Conservation (phyloP, 148 eudicot genomes). For the Chenopodium suecicum region DNA sequence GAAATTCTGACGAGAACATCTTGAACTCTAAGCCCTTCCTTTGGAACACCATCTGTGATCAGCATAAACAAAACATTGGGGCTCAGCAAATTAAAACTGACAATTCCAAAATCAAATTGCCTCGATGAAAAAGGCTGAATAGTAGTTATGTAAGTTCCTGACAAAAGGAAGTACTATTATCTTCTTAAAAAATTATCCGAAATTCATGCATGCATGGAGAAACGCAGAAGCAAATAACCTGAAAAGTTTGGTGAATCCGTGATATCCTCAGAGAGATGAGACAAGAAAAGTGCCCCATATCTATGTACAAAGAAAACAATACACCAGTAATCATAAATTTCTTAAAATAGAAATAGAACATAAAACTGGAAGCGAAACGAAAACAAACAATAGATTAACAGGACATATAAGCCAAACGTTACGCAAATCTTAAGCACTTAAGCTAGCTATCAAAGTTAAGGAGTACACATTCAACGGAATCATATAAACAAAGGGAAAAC, state of each 20-base stretch:
- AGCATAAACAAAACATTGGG: slow-evolving; percentile 16
- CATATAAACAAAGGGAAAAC: background rate
- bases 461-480: background rate
- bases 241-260: slow-evolving; percentile 77
- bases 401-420: background rate
- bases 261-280: slow-evolving; percentile 75
- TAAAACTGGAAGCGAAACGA: background rate
- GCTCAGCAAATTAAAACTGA: slow-evolving; percentile 2
- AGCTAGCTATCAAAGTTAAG: background rate
- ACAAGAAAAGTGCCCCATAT: slow-evolving; percentile 71
- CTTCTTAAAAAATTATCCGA: background rate
- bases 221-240: slow-evolving; percentile 39
- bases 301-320: slow-evolving; percentile 37
- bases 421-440: background rate
- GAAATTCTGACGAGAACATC: slow-evolving; percentile 91
- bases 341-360: background rate
- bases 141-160: background rate
- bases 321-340: background rate
- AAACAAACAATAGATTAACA: background rate
- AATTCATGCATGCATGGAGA: background rate
- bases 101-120: background rate
- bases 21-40: slow-evolving; percentile 81
- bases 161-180: background rate
- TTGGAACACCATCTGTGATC: slow-evolving; percentile 85
- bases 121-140: background rate